Percentiles rank a stretch among this genome's conserved stretches.
phyloP scores from a whole-genome alignment of 23 red algal genomes.

The Gracilaria domingensis region DNA sequence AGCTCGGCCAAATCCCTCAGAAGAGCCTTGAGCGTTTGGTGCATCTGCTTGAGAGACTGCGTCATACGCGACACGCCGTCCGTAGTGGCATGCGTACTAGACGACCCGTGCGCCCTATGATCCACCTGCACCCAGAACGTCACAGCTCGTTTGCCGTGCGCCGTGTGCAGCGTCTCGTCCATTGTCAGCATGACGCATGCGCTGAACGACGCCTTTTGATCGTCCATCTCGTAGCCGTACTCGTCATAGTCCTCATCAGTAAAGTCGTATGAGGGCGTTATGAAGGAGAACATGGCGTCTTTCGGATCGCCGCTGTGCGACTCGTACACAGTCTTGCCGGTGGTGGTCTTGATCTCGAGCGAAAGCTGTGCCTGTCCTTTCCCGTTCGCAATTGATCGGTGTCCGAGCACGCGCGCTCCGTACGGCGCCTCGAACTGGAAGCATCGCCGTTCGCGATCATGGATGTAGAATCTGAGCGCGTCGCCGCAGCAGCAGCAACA shows the following conservation, averaged over 20 bases:
- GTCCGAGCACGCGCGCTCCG: conserved; percentile 20
- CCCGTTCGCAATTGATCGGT: conserved; percentile 37
- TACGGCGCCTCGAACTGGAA: conserved; percentile 38
- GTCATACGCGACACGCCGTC: background rate
- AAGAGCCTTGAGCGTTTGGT: conserved; percentile 28
- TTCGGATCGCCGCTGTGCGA: conserved; percentile 26
- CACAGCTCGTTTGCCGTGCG: conserved; percentile 19
- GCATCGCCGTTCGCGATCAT: conserved; percentile 57
- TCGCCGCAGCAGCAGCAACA: background rate
- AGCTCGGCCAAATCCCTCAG: conserved; percentile 26
- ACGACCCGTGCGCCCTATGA: background rate
- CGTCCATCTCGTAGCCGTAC: conserved; percentile 55
- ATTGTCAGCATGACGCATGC: conserved; percentile 46
- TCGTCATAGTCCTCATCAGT: conserved; percentile 14
- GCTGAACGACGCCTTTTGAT: background rate
- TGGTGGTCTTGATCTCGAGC: conserved; percentile 3
- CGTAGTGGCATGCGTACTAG: background rate
- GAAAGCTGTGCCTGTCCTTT: conserved; percentile 39
- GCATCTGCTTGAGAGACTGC: conserved; percentile 5
- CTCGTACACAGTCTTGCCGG: conserved; percentile 25
- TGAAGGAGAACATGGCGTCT: conserved; percentile 43
- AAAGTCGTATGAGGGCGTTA: conserved; percentile 1
- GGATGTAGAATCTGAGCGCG: conserved; percentile 49
- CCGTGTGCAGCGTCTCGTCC: conserved; percentile 11
- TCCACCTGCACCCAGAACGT: conserved; percentile 42